Evolutionary conservation across 441 rosid genomes (phyloP).

Genomic region (Adansonia rubrostipa): DNA sequence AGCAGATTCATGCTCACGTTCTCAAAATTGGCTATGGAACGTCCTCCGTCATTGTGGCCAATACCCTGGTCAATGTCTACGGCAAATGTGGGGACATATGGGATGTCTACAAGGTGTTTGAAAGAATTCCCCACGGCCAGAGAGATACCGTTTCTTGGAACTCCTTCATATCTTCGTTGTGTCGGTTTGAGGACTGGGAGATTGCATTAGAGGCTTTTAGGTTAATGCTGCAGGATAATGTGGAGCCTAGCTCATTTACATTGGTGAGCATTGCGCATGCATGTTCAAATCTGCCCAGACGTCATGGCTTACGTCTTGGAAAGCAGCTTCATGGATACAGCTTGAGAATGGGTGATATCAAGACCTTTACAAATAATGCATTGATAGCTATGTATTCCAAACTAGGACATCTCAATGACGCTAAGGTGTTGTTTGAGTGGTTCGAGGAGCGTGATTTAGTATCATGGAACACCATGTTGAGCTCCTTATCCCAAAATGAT

Average conservation of each 20-base stretch:
- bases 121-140: conserved; percentile 53
- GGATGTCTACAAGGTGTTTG: conserved; percentile 68
- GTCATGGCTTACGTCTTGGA: conserved; percentile 60
- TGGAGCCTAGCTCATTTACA: conserved; percentile 81
- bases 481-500: conserved; percentile 71
- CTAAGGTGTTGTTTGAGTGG: conserved; percentile 48
- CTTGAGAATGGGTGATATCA: conserved; percentile 58
- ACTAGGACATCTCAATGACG: conserved; percentile 52
- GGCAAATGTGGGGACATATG: conserved; percentile 62
- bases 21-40: conserved; percentile 52
- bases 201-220: conserved; percentile 67
- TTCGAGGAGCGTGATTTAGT: conserved; percentile 76
- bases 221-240: conserved; percentile 53
- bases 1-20: conserved; percentile 79
- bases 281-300: conserved; percentile 59
- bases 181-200: conserved; percentile 72
- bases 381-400: conserved; percentile 86
- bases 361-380: conserved; percentile 65
- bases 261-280: conserved; percentile 76
- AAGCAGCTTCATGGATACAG: conserved; percentile 75
- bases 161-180: conserved; percentile 67
- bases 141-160: conserved; percentile 93
- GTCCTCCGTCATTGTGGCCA: conserved; percentile 57
- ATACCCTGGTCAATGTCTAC: conserved; percentile 73
- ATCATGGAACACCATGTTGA: conserved; percentile 81